These are phyloP conservation scores for Aspergillus novoparasiticus DNA, from an alignment of 2,329 filamentous ascomycete genomes.

Conservation along the genomic window DNA sequence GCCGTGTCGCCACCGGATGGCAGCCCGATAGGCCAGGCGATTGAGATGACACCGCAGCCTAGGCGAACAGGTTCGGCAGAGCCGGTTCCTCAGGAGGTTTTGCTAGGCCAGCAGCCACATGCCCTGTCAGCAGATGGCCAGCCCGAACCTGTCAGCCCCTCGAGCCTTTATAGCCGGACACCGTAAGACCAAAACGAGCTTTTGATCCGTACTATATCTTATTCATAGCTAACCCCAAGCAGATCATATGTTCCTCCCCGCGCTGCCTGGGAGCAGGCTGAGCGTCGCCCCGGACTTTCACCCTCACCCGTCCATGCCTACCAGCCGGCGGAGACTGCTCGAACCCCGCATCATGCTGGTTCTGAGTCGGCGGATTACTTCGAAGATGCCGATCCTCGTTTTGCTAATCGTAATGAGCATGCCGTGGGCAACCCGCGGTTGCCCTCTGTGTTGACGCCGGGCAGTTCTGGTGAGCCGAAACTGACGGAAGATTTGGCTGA, in stretches of 20 bases:
- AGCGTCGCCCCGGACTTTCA: slow-evolving; percentile 17
- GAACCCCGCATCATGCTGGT: slow-evolving; percentile 28
- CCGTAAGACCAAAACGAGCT: slow-evolving; percentile 59
- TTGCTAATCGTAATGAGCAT: slow-evolving; percentile 54
- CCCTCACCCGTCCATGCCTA: slow-evolving; percentile 24
- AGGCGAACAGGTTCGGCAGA: slow-evolving; percentile 42
- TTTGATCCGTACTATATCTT: slow-evolving; percentile 2
- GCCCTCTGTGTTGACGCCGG: slow-evolving; percentile 43
- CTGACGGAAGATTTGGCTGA: slow-evolving; percentile 58
- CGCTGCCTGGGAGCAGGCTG: slow-evolving; percentile 36
- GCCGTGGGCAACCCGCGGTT: slow-evolving; percentile 28
- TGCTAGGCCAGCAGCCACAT: slow-evolving; percentile 26
- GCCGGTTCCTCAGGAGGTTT: slow-evolving; percentile 38
- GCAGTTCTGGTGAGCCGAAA: slow-evolving; percentile 42
- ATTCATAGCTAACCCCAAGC: slow-evolving; percentile 20
- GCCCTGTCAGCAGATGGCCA: slow-evolving; percentile 30
- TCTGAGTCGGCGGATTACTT: slow-evolving; percentile 66
- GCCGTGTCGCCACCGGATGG: slow-evolving; percentile 39
- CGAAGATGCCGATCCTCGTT: slow-evolving; percentile 90
- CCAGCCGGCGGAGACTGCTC: slow-evolving; percentile 26
- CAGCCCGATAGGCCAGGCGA: slow-evolving; percentile 61
- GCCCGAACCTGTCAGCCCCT: slow-evolving; percentile 56
- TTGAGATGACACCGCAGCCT: slow-evolving; percentile 80
- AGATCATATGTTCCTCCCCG: slow-evolving; percentile 51
- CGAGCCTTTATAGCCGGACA: slow-evolving; percentile 71